Conservation (phyloP, 495 filamentous ascomycete species). For the Opeltia flavorubescens region DNA sequence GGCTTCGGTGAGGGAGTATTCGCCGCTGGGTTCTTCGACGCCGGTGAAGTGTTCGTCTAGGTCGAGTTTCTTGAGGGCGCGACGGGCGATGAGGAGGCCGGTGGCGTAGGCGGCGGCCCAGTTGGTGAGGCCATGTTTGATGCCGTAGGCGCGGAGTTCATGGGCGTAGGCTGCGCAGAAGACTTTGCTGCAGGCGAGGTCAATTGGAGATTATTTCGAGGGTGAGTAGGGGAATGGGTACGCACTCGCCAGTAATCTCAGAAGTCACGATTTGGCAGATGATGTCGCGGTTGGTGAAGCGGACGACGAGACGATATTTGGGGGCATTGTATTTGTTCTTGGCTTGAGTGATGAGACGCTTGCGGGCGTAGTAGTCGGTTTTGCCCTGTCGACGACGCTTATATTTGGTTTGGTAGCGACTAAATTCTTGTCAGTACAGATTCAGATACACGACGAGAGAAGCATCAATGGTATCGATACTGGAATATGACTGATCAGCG, state of each 20-base stretch:
- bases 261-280: constrained; percentile 93
- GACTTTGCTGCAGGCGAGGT: constrained; percentile 46
- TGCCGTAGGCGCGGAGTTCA: constrained; percentile 93
- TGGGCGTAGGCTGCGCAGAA: constrained; percentile 86
- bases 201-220: background rate
- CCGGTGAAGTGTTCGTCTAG: constrained; percentile 82
- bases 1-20: constrained; percentile 86
- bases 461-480: background rate
- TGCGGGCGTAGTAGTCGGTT: constrained; percentile 99
- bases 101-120: constrained; percentile 97
- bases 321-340: constrained; percentile 99
- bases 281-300: constrained; percentile 99
- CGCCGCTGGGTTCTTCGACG: constrained; percentile 89
- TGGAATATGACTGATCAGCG: background rate
- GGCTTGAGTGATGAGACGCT: constrained; percentile 97
- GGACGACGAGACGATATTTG: constrained; percentile 98
- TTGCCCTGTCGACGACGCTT: constrained; percentile 90
- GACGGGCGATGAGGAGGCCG: constrained; percentile 91
- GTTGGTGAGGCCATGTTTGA: constrained; percentile 98
- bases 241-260: constrained; percentile 73
- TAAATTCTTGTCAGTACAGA: constrained; percentile 23
- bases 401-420: constrained; percentile 99
- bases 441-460: background rate
- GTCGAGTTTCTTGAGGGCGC: constrained; percentile 88
- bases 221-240: background rate